Evolutionary conservation across 73 alveolate genomes (phyloP).

Genomic region (Paramecium caudatum): DNA sequence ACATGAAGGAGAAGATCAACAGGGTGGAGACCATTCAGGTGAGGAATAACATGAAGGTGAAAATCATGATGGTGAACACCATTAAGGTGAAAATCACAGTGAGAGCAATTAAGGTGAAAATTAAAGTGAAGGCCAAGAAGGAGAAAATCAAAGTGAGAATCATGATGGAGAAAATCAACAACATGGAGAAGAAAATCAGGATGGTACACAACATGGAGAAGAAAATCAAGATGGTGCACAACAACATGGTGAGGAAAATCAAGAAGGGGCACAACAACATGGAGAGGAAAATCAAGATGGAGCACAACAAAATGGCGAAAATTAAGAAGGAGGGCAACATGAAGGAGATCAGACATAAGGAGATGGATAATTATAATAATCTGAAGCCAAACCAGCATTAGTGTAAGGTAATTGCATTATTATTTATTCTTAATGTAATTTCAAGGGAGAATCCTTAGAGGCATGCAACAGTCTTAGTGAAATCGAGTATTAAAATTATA

Average conservation of each 20-base stretch:
- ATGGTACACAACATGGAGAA: background rate
- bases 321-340: background rate
- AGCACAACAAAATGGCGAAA: background rate
- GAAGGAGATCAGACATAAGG: background rate
- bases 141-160: background rate
- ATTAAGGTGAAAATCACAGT: background rate
- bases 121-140: background rate
- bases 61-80: background rate
- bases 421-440: slow-evolving; percentile 54
- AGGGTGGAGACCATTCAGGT: background rate
- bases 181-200: background rate
- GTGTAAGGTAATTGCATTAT: slow-evolving; percentile 61
- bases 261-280: background rate
- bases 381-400: background rate
- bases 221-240: background rate
- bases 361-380: background rate
- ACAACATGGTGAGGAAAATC: background rate
- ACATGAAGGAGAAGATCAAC: background rate
- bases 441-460: slow-evolving; percentile 56
- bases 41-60: background rate
- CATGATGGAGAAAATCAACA: background rate
- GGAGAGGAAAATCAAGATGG: background rate
- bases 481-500: slow-evolving; percentile 5
- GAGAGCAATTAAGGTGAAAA: background rate
- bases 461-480: slow-evolving; percentile 52